Evolutionary conservation across 441 rosid genomes (phyloP), one percentile per base, ranked within the genome.

Genomic region (Erodium chrysanthum): DNA sequence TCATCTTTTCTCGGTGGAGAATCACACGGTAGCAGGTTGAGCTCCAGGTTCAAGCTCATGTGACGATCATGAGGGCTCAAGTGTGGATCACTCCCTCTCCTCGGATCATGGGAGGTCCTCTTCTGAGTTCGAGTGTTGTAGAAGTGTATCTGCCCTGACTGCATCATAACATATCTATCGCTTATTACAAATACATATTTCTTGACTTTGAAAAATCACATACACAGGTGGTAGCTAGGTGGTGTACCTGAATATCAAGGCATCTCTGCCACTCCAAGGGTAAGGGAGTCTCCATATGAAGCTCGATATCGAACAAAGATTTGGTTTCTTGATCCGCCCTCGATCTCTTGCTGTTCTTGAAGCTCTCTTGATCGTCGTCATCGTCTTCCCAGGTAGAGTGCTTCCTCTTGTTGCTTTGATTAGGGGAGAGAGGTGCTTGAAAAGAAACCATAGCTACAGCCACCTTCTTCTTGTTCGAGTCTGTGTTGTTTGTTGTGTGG

Each of bases 31-130:
- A 54, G 60, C 60, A 88, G 88, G 81, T 89, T 89, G 33, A 91
- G 83, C 77, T 86, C 88, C 22, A 91, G 94, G 74, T 91, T 92
- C 73, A 91, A 77, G 82, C 94, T 87, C 80, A 86, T 81, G 70
- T 79, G 76, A 21, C 66, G 59, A 52, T 52, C 73, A 29, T 61
- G 66, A 4, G 74, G 56, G 64, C 62, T 70, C 20, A 11, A 1
- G 25, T 75, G 37, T 5, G 77, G 79, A 74, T 5, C 22, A 2
- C 60, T 20, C 25, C 76, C 71, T 64, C 67, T 78, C 66, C 93
- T 73, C 40, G 87, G 92, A 74, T 85, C 91, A 40, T 64, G 80
- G 5, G 74, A 79, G 64, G 87, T 83, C 80, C 79, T 85, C 78
- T 79, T 79, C 5, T 82, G 71, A 5, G 92, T 82, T 68, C 84